Evolutionary conservation across 306 rosid species (phyloP), one percentile per base, ranked within the genome.

Genomic region (Betula pendula): DNA sequence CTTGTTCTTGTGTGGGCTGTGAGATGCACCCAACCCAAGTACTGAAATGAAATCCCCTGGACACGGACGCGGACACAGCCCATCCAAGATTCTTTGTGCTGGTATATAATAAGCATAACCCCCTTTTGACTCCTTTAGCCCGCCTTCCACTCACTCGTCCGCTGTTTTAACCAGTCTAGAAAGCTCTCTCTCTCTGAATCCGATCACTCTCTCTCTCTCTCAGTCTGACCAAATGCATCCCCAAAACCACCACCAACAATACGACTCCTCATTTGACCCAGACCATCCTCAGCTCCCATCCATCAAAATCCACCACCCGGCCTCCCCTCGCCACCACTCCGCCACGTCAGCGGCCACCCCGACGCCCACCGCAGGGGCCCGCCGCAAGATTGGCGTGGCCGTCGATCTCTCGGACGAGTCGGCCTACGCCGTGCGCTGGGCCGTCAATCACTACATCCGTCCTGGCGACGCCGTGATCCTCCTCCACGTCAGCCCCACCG

Each of bases 401-500:
- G 97, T 92, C 2, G 97, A 92, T 85, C 97, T 95, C 77, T 92
- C 99, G 52, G 99, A 92, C 70, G 99, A 95, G 83, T 88, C 93
- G 62, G 97, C 99, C 13, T 91, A 82, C 82, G 97, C 99, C 12
- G 99, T 95, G 14, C 92, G 83, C 80, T 95, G 99, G 99, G 97
- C 99, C 29, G 99, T 95, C 7, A 89, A 92, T 52, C 90, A 95
- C 81, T 95, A 95, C 84, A 85, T 95, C 77, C 96, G 99, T 0
- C 98, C 98, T 1, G 98, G 97, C 0, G 98, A 95, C 68, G 98
- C 98, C 25, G 98, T 92, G 24, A 87, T 95, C 67, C 98, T 95
- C 83, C 97, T 95, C 85, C 98, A 95, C 72, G 98, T 95, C 27
- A 95, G 98, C 89, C 90, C 97, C 10, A 95, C 98, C 4, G 83